phyloP scores from a whole-genome alignment of 2,329 filamentous ascomycete genomes.

The Paraphoma chrysanthemicola region DNA sequence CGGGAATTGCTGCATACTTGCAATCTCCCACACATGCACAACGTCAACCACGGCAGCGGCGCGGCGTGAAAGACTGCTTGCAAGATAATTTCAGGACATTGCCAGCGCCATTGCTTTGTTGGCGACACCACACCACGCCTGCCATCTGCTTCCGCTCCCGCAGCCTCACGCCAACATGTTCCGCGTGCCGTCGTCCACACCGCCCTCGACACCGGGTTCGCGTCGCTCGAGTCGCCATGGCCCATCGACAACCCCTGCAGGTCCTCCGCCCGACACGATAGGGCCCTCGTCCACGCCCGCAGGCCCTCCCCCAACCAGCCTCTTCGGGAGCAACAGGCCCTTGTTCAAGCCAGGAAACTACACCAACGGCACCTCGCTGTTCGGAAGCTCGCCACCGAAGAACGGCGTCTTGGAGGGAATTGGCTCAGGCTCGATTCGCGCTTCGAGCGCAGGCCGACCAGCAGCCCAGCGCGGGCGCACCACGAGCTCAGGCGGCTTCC shows the following conservation, averaged over 20 bases:
- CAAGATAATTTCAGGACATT: background rate
- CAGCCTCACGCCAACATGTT: slow-evolving; percentile 37
- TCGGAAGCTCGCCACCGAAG: slow-evolving; percentile 45
- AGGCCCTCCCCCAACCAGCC: slow-evolving; percentile 58
- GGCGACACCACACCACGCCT: slow-evolving; percentile 4
- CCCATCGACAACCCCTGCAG: slow-evolving; percentile 65
- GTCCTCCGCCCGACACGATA: slow-evolving; percentile 59
- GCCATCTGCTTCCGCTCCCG: background rate
- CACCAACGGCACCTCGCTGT: slow-evolving; percentile 25
- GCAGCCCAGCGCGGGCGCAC: slow-evolving; percentile 36
- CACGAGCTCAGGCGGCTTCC: slow-evolving; percentile 29
- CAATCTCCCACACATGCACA: background rate
- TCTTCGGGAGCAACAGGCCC: slow-evolving; percentile 61
- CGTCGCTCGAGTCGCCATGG: slow-evolving; percentile 38
- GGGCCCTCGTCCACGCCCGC: slow-evolving; percentile 63
- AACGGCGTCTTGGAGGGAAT: slow-evolving; percentile 33
- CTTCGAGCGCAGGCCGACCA: slow-evolving; percentile 37
- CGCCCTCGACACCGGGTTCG: slow-evolving; percentile 45
- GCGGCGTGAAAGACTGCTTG: background rate
- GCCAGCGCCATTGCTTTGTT: slow-evolving; percentile 12
- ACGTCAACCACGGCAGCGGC: background rate
- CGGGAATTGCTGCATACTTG: slow-evolving; percentile 8
- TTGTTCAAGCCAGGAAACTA: slow-evolving; percentile 26
- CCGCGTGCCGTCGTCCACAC: slow-evolving; percentile 40
- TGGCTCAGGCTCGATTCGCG: slow-evolving; percentile 34